A percentile compares a stretch with the other conserved stretches of the same genome.
phyloP scores from a whole-genome alignment of 78 protist genomes.

The Mastigamoeba balamuthi region DNA sequence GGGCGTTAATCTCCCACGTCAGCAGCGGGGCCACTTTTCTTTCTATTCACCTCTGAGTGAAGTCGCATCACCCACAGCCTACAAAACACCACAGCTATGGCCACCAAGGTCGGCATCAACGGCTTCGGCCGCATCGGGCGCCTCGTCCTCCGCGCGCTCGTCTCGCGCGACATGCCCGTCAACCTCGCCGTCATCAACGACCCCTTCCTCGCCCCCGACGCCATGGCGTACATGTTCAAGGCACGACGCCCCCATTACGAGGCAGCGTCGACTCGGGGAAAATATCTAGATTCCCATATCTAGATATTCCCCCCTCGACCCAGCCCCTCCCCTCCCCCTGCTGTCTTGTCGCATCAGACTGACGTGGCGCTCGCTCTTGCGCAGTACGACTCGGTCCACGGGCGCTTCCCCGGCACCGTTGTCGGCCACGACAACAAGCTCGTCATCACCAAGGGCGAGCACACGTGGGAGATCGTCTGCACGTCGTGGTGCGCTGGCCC shows the following conservation, averaged over 20 bases:
- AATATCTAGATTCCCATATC: background rate
- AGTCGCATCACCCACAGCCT: no score
- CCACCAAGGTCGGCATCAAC: conserved; percentile 77
- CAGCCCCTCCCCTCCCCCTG: background rate
- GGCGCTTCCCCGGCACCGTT: conserved; percentile 80
- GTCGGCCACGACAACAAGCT: conserved; percentile 46
- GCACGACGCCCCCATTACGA: no score
- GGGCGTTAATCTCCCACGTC: no score
- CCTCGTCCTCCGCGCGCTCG: conserved; percentile 81
- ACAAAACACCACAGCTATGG: no score
- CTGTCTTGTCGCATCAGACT: no score
- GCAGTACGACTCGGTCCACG: conserved; percentile 96
- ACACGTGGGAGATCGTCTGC: background rate
- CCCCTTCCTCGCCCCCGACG: conserved; percentile 86
- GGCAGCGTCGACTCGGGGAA: background rate
- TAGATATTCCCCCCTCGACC: background rate
- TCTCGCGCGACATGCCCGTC: conserved; percentile 1
- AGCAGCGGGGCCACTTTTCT: no score
- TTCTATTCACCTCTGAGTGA: no score
- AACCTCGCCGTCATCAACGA: conserved; percentile 92
- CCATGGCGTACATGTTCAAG: conserved; percentile 73
- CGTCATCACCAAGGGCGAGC: conserved; percentile 38
- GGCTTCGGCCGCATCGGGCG: conserved; percentile 99
- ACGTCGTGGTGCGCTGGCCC: background rate
- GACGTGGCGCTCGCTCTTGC: conserved; percentile 75